Base-by-base conservation (phyloP, 345 rosid species). In the Lenwebbia sp. region DNA sequence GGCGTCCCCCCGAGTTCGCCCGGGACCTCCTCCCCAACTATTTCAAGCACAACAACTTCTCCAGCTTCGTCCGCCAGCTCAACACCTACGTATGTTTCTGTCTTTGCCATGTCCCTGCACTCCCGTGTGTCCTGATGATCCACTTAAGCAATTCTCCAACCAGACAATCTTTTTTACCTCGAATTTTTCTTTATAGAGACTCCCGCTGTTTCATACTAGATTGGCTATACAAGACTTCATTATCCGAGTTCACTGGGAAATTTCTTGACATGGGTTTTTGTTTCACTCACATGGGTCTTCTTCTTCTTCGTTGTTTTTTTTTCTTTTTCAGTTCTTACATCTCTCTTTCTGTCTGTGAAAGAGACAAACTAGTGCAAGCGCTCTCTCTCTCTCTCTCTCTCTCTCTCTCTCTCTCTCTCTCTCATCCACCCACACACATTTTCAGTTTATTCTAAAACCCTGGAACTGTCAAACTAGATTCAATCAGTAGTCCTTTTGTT, bases 21-120 rank as follows among this genome's bases (percentile, higher is more conserved):
- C 96, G 99, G 49, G 99, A 97, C 89, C 97, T 97, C 49, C 98
- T 97, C 5, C 99, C 99, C 22, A 97, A 96, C 90, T 96, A 97
- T 92, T 97, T 97, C 92, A 96, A 97, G 91, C 99, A 97, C 91
- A 97, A 96, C 92, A 97, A 96, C 90, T 97, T 97, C 95, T 97
- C 99, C 60, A 94, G 98, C 89, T 97, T 97, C 83, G 99, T 97
- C 93, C 91, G 99, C n/a, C 99, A 97, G 82, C 99, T 97, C 89
- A 97, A 97, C 88, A 97, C 99, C 87, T 97, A 97, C 85, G 99
- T 97, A 94, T 56, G 90, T 83, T 44, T 53, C 47, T 40, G 47
- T 70, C 70, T 86, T 84, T 87, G 23, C 33, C 54, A 25, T 25
- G 54, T 44, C 83, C 53, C 83, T 70, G 78, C 78, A 70, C 47